A percentile compares a stretch with the other conserved stretches of the same genome.
phyloP scores from a whole-genome alignment of 495 filamentous ascomycete genomes.

The Clavariopsis aquatica region DNA sequence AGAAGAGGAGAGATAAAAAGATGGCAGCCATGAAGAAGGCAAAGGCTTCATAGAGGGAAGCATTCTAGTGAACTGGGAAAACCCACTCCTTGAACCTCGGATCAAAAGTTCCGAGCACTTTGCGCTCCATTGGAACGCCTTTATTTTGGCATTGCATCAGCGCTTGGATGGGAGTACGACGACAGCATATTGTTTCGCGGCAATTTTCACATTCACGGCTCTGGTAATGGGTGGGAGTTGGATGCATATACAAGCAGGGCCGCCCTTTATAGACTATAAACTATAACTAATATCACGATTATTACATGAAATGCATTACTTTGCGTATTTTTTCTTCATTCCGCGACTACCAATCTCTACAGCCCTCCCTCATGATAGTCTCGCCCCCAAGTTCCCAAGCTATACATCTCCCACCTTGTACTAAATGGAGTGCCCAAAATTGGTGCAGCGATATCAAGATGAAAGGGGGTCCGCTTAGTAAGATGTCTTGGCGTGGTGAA shows the following conservation, averaged over 20 bases:
- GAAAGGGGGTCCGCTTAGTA: neutral
- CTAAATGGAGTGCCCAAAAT: no score
- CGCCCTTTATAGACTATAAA: neutral
- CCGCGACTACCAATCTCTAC: no score
- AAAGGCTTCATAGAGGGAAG: constrained; percentile 43
- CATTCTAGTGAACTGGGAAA: neutral
- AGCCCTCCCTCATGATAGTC: no score
- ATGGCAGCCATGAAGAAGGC: constrained; percentile 65
- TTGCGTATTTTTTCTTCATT: no score
- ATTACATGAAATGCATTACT: neutral
- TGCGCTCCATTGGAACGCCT: neutral
- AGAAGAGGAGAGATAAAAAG: constrained; percentile 80
- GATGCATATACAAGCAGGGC: constrained; percentile 3
- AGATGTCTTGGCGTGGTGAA: neutral
- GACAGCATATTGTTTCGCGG: constrained; percentile 5
- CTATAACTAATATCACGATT: neutral
- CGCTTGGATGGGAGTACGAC: neutral
- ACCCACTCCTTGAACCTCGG: neutral
- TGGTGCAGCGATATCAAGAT: no score
- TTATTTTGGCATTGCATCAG: neutral
- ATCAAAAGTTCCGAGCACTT: neutral
- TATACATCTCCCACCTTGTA: no score
- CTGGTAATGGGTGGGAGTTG: constrained; percentile 12
- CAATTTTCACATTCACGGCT: neutral
- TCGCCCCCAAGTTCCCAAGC: no score